These are phyloP conservation scores for Vanilla planifolia DNA, from an alignment of 106 monocot species.

Conservation along the genomic window DNA sequence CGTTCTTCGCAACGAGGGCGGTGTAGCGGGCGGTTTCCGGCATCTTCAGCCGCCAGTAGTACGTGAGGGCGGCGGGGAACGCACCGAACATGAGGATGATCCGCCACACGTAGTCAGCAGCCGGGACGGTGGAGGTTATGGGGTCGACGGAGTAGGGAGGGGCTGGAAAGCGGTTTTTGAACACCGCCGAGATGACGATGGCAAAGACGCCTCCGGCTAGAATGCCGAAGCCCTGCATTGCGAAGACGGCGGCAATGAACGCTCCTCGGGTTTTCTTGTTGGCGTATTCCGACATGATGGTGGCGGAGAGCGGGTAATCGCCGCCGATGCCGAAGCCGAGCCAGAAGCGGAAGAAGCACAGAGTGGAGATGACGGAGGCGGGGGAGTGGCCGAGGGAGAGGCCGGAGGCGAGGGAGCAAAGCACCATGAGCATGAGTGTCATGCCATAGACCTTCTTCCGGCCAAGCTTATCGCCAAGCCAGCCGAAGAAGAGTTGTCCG, in stretches of 20 bases:
- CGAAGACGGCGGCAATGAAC: conserved; percentile 41
- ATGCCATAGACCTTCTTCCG: conserved; percentile 40
- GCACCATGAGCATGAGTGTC: conserved; percentile 41
- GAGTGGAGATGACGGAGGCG: not conserved
- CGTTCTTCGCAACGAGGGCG: conserved; percentile 17
- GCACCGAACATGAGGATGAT: conserved; percentile 18
- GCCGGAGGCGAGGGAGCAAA: conserved; percentile 33
- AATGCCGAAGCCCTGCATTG: conserved; percentile 38
- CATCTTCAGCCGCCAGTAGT: conserved; percentile 21
- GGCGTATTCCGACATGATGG: conserved; percentile 52
- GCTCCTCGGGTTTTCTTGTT: conserved; percentile 45
- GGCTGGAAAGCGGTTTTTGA: conserved; percentile 12
- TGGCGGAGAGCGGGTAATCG: conserved; percentile 45
- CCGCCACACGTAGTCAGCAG: conserved; percentile 10
- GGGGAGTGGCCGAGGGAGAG: conserved; percentile 3
- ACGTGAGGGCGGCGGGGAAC: conserved; percentile 15
- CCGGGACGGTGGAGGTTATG: conserved; percentile 3
- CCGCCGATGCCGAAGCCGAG: conserved; percentile 26
- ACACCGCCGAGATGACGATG: conserved; percentile 13
- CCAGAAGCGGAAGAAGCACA: conserved; percentile 17
- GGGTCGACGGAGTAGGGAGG: conserved; percentile 10
- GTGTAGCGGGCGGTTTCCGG: conserved; percentile 22
- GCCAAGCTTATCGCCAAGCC: conserved; percentile 25
- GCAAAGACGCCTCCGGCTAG: conserved; percentile 28
- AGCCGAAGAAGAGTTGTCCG: conserved; percentile 28